Evolutionary conservation across 306 rosid genomes (phyloP), one percentile per base, ranked within the genome.

Genomic region (Prunus mongolica): DNA sequence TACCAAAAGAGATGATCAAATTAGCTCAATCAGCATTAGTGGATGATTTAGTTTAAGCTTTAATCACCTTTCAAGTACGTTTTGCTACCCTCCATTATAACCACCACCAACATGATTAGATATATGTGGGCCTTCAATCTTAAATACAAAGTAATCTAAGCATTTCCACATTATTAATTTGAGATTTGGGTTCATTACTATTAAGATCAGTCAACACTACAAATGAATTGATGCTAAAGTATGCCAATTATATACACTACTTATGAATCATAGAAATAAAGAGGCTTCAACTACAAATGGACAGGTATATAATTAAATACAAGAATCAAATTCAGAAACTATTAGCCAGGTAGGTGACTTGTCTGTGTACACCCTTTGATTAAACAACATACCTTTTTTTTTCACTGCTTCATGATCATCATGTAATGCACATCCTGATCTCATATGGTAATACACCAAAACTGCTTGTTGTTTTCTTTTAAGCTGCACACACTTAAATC

Each of bases 41-140:
- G 88, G 76, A 67, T 54, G 81, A 47, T 57, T 78, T 69, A 71
- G 84, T 81, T 81, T 77, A 73, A 75, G 83, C 76, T 85, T 80
- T 80, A 84, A 79, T 79, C 58, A 83, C 84, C 83, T 84, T 89
- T 85, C 65, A 79, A 79, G 64, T 70, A 71, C 80, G 82, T 34
- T 38, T 71, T 71, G 78, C 73, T 78, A 89, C 49, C 77, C 77
- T 87, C 89, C 93, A 82, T 87, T 86, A 81, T 87, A 91, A 91
- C 96, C 83, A 88, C 97, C 93, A 91, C 97, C 93, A 91, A 77
- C 93, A 93, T 58, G 98, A 93, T 93, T 91, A 84, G 90, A 88
- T 87, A 68, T 82, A 68, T 82, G 90, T 89, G 96, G 91, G 87
- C 96, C 94, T 84, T 87, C 44, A 69, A 76, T 54, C 77, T 67